Base-by-base conservation (phyloP, 805 yeast species). In the Pichia nanzhaoensis region DNA sequence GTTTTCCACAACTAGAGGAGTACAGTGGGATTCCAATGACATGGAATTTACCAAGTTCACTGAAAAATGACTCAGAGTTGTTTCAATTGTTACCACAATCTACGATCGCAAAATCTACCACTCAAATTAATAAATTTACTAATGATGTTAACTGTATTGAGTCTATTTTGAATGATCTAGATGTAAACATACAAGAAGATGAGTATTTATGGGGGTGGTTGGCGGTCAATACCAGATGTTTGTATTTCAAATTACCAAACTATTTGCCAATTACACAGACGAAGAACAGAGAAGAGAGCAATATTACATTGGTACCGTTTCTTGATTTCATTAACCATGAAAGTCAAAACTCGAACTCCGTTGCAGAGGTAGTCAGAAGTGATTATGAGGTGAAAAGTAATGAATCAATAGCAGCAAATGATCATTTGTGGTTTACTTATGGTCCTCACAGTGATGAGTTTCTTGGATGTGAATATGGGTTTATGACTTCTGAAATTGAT, bases 361-460 rank as follows among this genome's bases (percentile, higher is more conserved):
- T 61, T 19, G 71, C 82, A 42, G 58, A 70, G 50, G 70, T 73
- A 32, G 67, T 71, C 38, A 39, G 57, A 17, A 48, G 55, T 8
- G 83, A 84, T 1, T 81, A 83, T 63, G 67, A 69, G 22, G 85
- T 83, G 1, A 53, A 55, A n/a, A 59, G 73, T 0, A 50, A 55
- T 53, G 40, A 19, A 10, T 22, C 59, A 42, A 71, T 68, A 52
- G 47, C 58, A 7, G 5, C 55, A 41, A 59, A 55, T 4, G 80
- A 80, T 14, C 95, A 90, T 58, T 53, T 91, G 2, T 77, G 68
- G 53, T 71, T 91, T 52, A 77, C 82, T 42, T 91, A 91, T 59
- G 98, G 98, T 1, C 80, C 96, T 1, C 97, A 91, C 61, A 78
- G 84, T 9, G 89, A 91, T 59, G 88, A 80, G 41, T 86, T 86